phyloP scores from a whole-genome alignment of 768 basidiomycete genomes.

The Tulasnella sp. region DNA sequence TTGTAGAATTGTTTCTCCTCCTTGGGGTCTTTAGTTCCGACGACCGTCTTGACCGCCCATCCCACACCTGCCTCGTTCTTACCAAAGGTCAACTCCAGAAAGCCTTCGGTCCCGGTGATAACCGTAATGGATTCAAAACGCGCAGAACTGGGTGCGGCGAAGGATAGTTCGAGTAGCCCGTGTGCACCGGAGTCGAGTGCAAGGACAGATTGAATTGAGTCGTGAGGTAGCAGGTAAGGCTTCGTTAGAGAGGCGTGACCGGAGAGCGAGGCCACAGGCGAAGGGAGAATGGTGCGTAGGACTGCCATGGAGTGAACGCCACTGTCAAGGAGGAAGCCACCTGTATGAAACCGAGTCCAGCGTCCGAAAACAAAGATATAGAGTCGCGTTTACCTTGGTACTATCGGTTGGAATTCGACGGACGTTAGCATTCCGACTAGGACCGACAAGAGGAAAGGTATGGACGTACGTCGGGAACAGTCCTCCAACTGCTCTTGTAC shows the following conservation, averaged over 20 bases:
- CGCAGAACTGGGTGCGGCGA: slow-evolving; percentile 50
- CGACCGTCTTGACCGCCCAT: slow-evolving; percentile 7
- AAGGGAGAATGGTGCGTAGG: slow-evolving; percentile 56
- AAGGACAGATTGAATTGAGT: slow-evolving; percentile 64
- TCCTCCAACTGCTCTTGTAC: slow-evolving; percentile 81
- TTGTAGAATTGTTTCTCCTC: slow-evolving; percentile 29
- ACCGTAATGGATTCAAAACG: slow-evolving; percentile 38
- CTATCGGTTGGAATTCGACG: background rate
- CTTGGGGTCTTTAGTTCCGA: slow-evolving; percentile 45
- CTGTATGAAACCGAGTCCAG: slow-evolving; percentile 53
- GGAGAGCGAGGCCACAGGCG: slow-evolving; percentile 52
- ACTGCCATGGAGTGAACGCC: slow-evolving; percentile 72
- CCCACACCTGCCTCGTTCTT: slow-evolving; percentile 27
- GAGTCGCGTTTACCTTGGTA: background rate
- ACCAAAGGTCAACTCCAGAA: slow-evolving; percentile 32
- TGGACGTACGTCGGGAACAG: slow-evolving; percentile 60
- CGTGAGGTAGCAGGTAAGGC: slow-evolving; percentile 68
- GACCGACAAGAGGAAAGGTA: slow-evolving; percentile 3
- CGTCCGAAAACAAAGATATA: background rate
- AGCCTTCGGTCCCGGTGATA: slow-evolving; percentile 62
- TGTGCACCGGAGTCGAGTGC: slow-evolving; percentile 48
- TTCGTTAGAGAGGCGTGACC: slow-evolving; percentile 65
- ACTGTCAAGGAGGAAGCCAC: slow-evolving; percentile 78
- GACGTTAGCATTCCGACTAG: background rate
- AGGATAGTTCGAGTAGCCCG: slow-evolving; percentile 62